Percentiles rank a stretch among this genome's conserved stretches.
Evolutionary conservation across 1,284 basidiomycete species (phyloP).

Genomic region (Sporisorium graminicola): DNA sequence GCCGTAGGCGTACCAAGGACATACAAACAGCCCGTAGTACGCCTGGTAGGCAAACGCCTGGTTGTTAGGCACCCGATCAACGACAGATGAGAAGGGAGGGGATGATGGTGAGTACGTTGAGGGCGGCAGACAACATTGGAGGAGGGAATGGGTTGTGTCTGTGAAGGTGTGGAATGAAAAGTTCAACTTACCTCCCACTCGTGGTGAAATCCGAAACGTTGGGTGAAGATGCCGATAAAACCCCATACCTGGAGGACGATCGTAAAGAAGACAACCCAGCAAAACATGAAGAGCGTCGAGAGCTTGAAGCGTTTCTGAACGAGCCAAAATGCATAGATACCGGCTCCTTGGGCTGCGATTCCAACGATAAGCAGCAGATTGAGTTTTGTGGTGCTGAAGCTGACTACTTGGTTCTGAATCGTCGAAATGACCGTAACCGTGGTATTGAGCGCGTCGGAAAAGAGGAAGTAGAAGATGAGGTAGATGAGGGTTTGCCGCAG

Average conservation of each 20-base stretch:
- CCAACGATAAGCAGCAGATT: conserved; percentile 81
- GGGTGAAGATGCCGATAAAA: conserved; percentile 85
- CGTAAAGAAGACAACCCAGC: conserved; percentile 81
- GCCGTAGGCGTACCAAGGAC: conserved; percentile 85
- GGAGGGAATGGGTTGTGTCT: no score
- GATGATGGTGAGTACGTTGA: not conserved
- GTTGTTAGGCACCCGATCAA: not conserved
- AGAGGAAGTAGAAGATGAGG: conserved; percentile 77
- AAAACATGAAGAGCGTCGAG: conserved; percentile 76
- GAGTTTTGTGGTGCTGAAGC: conserved; percentile 79
- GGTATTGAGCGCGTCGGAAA: conserved; percentile 83
- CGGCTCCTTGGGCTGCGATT: conserved; percentile 79
- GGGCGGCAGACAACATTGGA: no score
- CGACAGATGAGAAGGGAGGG: not conserved
- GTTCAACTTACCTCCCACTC: conserved; percentile 33
- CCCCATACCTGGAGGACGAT: conserved; percentile 86
- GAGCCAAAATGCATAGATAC: conserved; percentile 79
- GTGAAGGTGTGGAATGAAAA: not conserved
- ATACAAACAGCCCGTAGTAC: conserved; percentile 75
- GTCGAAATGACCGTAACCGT: conserved; percentile 81
- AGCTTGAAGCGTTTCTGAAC: conserved; percentile 83
- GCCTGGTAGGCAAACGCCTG: conserved; percentile 11
- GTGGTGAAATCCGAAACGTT: conserved; percentile 74
- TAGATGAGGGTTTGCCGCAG: conserved; percentile 71
- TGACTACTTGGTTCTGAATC: conserved; percentile 84